These are phyloP conservation scores for Alternaria angustiovoidea DNA, from an alignment of 2,329 filamentous ascomycete genomes.

Conservation along the genomic window DNA sequence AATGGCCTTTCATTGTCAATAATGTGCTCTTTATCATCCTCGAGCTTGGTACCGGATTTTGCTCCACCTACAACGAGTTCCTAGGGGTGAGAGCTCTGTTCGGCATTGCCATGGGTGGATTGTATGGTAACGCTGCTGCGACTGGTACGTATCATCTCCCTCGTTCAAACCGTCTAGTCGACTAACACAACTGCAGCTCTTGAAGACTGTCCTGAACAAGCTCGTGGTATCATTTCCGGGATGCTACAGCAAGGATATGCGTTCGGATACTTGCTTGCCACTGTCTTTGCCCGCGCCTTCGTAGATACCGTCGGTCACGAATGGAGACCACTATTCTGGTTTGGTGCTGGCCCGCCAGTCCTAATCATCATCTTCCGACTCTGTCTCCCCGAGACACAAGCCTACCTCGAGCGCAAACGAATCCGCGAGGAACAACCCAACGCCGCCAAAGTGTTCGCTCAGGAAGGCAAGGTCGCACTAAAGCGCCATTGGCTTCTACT, in stretches of 20 bases:
- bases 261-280: conserved; percentile 69
- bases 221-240: conserved; percentile 67
- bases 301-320: conserved; percentile 78
- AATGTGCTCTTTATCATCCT: conserved; percentile 68
- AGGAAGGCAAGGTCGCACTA: conserved; percentile 80
- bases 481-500: conserved; percentile 82
- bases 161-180: not conserved
- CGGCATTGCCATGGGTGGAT: conserved; percentile 70
- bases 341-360: conserved; percentile 80
- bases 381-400: conserved; percentile 78
- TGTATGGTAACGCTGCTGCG: conserved; percentile 69
- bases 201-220: conserved; percentile 67
- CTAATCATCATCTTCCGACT: conserved; percentile 82
- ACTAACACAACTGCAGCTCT: conserved; percentile 52
- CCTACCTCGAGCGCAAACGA: conserved; percentile 72
- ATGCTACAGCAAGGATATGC: conserved; percentile 71
- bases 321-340: conserved; percentile 91
- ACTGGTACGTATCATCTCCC: conserved; percentile 50
- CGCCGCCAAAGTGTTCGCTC: conserved; percentile 72
- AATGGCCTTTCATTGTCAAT: conserved; percentile 67
- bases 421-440: conserved; percentile 67
- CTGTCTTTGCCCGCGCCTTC: conserved; percentile 66
- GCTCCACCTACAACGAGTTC: conserved; percentile 65
- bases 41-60: conserved; percentile 68
- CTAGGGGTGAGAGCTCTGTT: conserved; percentile 67